Evolutionary conservation across 176 grass and related monocot species (phyloP), one percentile per base, ranked within the genome.

Genomic region (Cenchrus purpureus): DNA sequence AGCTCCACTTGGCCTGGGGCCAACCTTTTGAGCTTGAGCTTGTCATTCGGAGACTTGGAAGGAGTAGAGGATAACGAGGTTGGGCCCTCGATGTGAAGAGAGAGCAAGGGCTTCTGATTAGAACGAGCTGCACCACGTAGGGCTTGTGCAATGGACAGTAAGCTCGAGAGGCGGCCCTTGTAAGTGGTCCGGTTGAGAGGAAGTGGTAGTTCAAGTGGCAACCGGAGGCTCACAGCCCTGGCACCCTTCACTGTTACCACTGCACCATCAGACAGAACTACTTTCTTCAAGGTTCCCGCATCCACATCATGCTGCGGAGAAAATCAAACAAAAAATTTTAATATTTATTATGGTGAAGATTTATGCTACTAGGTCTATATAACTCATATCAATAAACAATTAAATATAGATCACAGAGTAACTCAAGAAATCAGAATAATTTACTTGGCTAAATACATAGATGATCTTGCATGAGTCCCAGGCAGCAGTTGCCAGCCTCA

Each of bases 181-280:
- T 89, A 82, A 65, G 92, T 79, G 31, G 91, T 93, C 40, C 91
- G 86, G 81, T 98, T 98, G 29, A 95, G 90, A 49, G 91, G 96
- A 77, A 98, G 90, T 4, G 91, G 96, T 20, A 94, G 51, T 58
- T 95, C 89, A 25, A 98, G 88, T 34, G 96, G 93, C 77, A 94
- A 85, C 1, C 89, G 74, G 19, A 98, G 93, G 81, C 91, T 95
- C 78, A 95, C 90, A 45, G 96, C 91, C 63, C 86, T 92, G 19
- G 97, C 96, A 54, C 91, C 93, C 79, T 92, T 95, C 20, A 98
- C 89, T 61, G 93, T 95, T 40, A 98, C 93, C 34, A 89, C 96
- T 0, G 91, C 96, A 63, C 96, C 96, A 85, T 98, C 96, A 45
- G 93, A 93, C 0, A 98, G 86, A 71, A 98, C 84, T 68, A 98